phyloP scores from a whole-genome alignment of 108 stramenopile genomes.

The Nitzschia sp. region DNA sequence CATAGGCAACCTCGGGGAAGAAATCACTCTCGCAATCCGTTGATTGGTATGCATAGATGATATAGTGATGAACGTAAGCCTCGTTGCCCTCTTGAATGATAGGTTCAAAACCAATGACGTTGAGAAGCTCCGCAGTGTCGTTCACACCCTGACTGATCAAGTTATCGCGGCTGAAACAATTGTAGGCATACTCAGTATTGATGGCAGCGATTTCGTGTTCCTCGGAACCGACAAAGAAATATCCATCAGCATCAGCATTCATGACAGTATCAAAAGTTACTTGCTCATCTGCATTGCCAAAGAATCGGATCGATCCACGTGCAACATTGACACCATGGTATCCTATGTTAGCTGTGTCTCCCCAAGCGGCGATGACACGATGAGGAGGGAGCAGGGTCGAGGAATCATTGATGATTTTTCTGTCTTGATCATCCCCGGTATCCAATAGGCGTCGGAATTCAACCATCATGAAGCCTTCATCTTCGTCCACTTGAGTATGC shows the following conservation, averaged over 20 bases:
- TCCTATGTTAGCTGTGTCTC: slow-evolving; percentile 27
- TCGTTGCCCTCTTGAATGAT: slow-evolving; percentile 2
- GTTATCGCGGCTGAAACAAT: slow-evolving; percentile 28
- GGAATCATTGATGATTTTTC: slow-evolving; percentile 29
- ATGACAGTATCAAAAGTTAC: neutral
- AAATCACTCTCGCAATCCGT: neutral
- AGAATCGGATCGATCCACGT: slow-evolving; percentile 34
- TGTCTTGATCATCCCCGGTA: slow-evolving; percentile 53
- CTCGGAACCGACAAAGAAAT: slow-evolving; percentile 29
- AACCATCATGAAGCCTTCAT: slow-evolving; percentile 46
- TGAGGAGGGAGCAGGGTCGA: slow-evolving; percentile 11
- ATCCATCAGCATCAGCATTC: slow-evolving; percentile 21
- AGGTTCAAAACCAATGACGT: slow-evolving; percentile 28
- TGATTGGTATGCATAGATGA: neutral
- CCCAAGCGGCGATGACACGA: slow-evolving; percentile 63
- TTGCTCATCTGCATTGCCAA: slow-evolving; percentile 18
- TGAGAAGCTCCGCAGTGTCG: slow-evolving; percentile 1
- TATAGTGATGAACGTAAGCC: slow-evolving; percentile 8
- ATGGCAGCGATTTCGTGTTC: slow-evolving; percentile 27
- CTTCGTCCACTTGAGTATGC: slow-evolving; percentile 4
- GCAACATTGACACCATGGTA: slow-evolving; percentile 46
- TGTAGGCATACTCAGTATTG: slow-evolving; percentile 42
- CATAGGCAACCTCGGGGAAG: slow-evolving; percentile 10
- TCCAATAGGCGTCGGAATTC: slow-evolving; percentile 40
- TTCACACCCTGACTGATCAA: slow-evolving; percentile 15